Evolutionary conservation across 345 rosid genomes (phyloP).

Genomic region (Gossypium raimondii): DNA sequence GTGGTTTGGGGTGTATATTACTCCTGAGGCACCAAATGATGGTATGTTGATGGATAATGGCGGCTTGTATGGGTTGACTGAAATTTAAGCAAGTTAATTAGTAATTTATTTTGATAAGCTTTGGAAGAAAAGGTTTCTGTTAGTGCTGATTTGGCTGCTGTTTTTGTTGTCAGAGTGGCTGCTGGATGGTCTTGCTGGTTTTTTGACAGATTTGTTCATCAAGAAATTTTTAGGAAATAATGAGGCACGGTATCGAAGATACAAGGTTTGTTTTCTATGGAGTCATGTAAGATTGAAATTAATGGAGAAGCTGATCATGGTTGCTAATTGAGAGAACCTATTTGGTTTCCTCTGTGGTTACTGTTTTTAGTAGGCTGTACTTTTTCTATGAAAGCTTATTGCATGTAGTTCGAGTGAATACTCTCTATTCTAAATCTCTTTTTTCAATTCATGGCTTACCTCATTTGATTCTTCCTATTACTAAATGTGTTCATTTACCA

Average conservation of each 20-base stretch:
- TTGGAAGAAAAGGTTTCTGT: not conserved
- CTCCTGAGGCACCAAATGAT: slow-evolving; percentile 78
- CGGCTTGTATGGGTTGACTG: slow-evolving; percentile 20
- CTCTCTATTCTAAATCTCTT: not conserved
- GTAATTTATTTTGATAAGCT: not conserved
- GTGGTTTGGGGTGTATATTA: slow-evolving; percentile 92
- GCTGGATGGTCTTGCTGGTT: slow-evolving; percentile 94
- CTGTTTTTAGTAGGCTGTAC: not conserved
- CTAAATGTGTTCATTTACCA: not conserved
- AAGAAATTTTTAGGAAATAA: slow-evolving; percentile 94
- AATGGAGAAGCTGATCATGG: not conserved
- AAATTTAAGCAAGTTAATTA: slow-evolving; percentile 5
- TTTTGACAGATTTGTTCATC: slow-evolving; percentile 79
- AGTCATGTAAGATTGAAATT: not conserved
- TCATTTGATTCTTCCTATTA: not conserved
- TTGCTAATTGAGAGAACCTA: not conserved
- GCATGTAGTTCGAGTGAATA: not conserved
- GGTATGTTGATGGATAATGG: slow-evolving; percentile 47
- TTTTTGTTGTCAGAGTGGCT: slow-evolving; percentile 74
- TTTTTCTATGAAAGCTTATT: slow-evolving; percentile 2
- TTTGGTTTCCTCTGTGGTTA: not conserved
- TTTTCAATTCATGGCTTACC: not conserved
- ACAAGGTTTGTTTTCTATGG: slow-evolving; percentile 56
- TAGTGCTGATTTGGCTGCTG: slow-evolving; percentile 15
- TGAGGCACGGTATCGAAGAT: slow-evolving; percentile 89